Evolutionary conservation across 75 land plant genomes (phyloP), one percentile per base, ranked within the genome.

Genomic region (Picea sitchensis): DNA sequence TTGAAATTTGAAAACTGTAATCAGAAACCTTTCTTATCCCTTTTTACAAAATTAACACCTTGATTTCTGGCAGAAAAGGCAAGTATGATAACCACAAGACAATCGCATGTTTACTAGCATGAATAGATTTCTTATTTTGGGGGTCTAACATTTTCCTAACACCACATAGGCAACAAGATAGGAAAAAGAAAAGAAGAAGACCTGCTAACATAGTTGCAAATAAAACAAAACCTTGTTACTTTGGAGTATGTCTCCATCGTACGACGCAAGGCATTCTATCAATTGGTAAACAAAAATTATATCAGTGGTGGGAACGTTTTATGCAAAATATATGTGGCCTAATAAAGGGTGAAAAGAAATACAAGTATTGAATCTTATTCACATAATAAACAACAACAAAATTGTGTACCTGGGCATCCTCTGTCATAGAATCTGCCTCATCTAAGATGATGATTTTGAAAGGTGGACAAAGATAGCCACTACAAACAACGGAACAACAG

Each of bases 401-500:
- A 59, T 17, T 17, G 65, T 76, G 68, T 77, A 86, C 98, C 94
- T 97, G 99, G n/a, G 99, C 99, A 90, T 97, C 99, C 89, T 97
- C 99, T 64, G 99, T 97, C 99, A 97, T 97, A 59, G 99, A 97
- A 83, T 97, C 99, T 41, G 99, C 99, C 82, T 97, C 99, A 82
- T 97, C 99, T 5, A 94, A 77, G 51, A 95, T 91, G 61, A 95
- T 95, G 15, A 97, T 91, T 85, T 97, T 97, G 77, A 82, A 97
- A 58, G 96, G 95, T 23, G 99, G 99, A 60, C 98, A 97, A 74
- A 95, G 95, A 85, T 95, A 91, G 20, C 89, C 87, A 78, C 99
- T 93, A 76, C 67, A 85, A 31, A 23, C 26, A 73, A 7, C 73
- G 31, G 57, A 62, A 32, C 15, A 75, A 62, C 23, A 41, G 75